A percentile compares a stretch with the other conserved stretches of the same genome.
Evolutionary conservation across 495 filamentous ascomycete species (phyloP).

Genomic region (Podospora comata): DNA sequence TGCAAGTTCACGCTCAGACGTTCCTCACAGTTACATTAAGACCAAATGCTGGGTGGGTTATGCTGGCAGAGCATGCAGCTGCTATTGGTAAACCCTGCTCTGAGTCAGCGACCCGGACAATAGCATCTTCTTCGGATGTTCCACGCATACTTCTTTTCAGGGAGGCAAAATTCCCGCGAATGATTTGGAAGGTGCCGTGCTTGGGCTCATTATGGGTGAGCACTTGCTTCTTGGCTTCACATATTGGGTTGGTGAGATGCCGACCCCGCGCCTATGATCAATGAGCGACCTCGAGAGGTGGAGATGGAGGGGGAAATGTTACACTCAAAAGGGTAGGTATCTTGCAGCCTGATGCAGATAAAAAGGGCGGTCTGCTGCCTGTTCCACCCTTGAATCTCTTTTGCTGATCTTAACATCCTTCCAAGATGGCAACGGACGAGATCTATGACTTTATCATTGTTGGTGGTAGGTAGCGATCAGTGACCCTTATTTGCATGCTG

Average conservation of each 20-base stretch:
- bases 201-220: not conserved
- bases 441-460: constrained; percentile 55
- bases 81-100: not conserved
- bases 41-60: not conserved
- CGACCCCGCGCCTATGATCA: not conserved
- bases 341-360: not conserved
- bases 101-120: not conserved
- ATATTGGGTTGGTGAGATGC: not conserved
- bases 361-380: not conserved
- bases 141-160: not conserved
- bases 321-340: not conserved
- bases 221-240: not conserved
- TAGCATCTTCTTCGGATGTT: not conserved
- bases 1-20: not conserved
- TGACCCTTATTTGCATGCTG: no score
- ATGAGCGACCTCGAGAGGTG: not conserved
- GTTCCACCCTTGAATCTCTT: not conserved
- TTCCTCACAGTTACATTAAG: not conserved
- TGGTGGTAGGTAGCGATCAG: constrained; percentile 41
- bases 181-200: not conserved
- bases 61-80: not conserved
- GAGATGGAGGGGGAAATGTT: not conserved
- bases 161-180: not conserved
- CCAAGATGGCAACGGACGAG: constrained; percentile 16
- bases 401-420: not conserved